Evolutionary conservation across 2,329 filamentous ascomycete genomes (phyloP), one percentile per base, ranked within the genome.

Genomic region (Coniochaeta sp.): DNA sequence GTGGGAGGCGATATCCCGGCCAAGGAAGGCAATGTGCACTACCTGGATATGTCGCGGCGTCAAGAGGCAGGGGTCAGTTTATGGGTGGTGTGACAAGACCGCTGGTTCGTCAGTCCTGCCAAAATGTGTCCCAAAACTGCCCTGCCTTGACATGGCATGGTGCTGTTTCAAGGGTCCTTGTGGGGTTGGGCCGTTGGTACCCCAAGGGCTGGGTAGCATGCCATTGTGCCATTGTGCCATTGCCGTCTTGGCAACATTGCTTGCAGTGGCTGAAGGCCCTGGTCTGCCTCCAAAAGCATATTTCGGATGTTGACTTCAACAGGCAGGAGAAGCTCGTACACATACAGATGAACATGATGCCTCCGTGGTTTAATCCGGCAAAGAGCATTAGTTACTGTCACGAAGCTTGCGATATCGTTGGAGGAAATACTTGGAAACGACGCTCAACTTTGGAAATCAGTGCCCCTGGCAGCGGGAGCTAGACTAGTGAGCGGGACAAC

Each of bases 161-260:
- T 47, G 45, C 45, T 28, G 45, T 42, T 22, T 42, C 18, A 42
- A 48, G 24, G 45, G 45, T 48, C 45, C 45, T n/a, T 48, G 45
- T 48, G 45, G 24, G 45, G n/a, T 6, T 46, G 33, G 18, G 6
- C n/a, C 6, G 33, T 48, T 48, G 45, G 38, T 26, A 48, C 45
- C 28, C 22, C 13, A 3, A 31, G 18, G 3, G 18, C 24, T 20
- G 42, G 27, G 22, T 27, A 47, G 27, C 4, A 47, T 30, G 6
- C n/a, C n/a, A n/a, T n/a, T n/a, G n/a, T 16, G 33, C 33, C 4
- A 4, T 18, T n/a, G n/a, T n/a, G n/a, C 35, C 35, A 22, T 40
- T 24, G 35, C 38, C 38, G 38, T 24, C 38, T 42, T 42, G 45
- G 45, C 45, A n/a, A 48, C 45, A 48, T 31, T n/a, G 9, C 2